Evolutionary conservation across 2,329 filamentous ascomycete genomes (phyloP), one percentile per base, ranked within the genome.

Genomic region (Microcyclosporella mali): DNA sequence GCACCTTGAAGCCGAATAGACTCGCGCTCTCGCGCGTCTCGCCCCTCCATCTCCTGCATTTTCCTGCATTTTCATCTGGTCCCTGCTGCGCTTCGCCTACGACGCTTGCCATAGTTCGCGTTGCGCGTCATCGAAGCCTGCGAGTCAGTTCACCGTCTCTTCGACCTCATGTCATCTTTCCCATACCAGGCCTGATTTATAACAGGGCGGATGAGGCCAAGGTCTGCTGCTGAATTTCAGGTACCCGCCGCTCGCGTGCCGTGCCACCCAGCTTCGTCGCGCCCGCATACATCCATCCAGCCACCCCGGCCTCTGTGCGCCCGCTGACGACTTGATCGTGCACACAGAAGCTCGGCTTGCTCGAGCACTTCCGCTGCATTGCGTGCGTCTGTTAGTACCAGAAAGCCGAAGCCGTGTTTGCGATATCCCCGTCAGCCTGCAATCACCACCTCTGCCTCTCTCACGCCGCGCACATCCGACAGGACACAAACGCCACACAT

Each of bases 111-210:
- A n/a, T n/a, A n/a, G n/a, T n/a, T n/a, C n/a, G n/a, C n/a, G n/a
- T 34, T 15, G 33, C 37, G 27, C 37, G 28, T 30, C 15, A 12
- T 31, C 28, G 8, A 17, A 14, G 15, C 21, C 25, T 21, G 17
- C 40, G 40, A 41, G 40, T 41, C 40, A 41, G 40, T 15, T 35
- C 40, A 41, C 40, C 40, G 21, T 29, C 33, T 27, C 7, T 19
- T 28, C 21, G 21, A 25, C 21, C 9, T 25, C 21, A 25, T 25
- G 21, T 9, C 21, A 25, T 25, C 21, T 25, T 6, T 6, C 21
- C 9, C 14, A 33, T 14, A 21, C 11, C 33, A 19, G 21, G 21
- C 18, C 12, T 36, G 18, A 6, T 12, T n/a, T 6, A 15, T 11
- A 4, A 14, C 15, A 34, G 17, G 32, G 18, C n/a, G n/a, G n/a